Evolutionary conservation across 2,329 filamentous ascomycete genomes (phyloP).

Genomic region (Colletotrichum acutatum): DNA sequence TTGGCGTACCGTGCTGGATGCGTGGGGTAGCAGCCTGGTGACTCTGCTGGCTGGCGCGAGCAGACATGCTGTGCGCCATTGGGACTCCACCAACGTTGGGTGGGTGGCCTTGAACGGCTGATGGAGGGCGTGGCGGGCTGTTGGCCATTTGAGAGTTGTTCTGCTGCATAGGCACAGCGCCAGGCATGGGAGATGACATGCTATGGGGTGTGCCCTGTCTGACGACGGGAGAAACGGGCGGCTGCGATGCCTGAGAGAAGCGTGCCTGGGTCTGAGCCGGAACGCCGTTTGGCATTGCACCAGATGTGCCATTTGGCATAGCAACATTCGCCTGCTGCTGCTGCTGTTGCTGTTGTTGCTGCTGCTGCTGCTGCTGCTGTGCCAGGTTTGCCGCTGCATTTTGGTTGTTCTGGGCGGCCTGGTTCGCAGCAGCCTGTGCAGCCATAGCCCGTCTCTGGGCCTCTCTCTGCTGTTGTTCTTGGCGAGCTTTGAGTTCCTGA

Average conservation of each 20-base stretch:
- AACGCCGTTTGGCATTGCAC: constrained; percentile 50
- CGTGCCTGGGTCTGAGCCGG: constrained; percentile 57
- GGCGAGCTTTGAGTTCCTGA: constrained; percentile 37
- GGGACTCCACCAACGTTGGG: constrained; percentile 63
- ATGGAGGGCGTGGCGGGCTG: constrained; percentile 74
- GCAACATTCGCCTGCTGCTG: constrained; percentile 48
- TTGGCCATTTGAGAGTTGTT: constrained; percentile 75
- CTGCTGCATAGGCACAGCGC: constrained; percentile 70
- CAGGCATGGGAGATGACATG: constrained; percentile 74
- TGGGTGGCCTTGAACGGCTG: constrained; percentile 69
- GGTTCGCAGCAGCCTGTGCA: constrained; percentile 43
- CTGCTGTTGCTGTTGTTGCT: constrained; percentile 40
- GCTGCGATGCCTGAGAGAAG: constrained; percentile 69
- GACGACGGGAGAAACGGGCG: constrained; percentile 71
- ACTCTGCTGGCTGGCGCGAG: constrained; percentile 74
- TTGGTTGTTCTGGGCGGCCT: constrained; percentile 40
- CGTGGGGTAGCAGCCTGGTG: constrained; percentile 72
- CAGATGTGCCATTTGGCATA: constrained; percentile 51
- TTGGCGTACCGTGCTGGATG: constrained; percentile 70
- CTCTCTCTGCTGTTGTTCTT: constrained; percentile 51
- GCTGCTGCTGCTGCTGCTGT: constrained; percentile 40
- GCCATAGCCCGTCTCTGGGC: constrained; percentile 46
- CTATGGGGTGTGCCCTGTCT: constrained; percentile 73
- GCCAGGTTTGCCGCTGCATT: constrained; percentile 39
- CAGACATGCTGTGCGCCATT: constrained; percentile 72